Conservation (phyloP, 345 rosid species). For the Passiflora organensis region DNA sequence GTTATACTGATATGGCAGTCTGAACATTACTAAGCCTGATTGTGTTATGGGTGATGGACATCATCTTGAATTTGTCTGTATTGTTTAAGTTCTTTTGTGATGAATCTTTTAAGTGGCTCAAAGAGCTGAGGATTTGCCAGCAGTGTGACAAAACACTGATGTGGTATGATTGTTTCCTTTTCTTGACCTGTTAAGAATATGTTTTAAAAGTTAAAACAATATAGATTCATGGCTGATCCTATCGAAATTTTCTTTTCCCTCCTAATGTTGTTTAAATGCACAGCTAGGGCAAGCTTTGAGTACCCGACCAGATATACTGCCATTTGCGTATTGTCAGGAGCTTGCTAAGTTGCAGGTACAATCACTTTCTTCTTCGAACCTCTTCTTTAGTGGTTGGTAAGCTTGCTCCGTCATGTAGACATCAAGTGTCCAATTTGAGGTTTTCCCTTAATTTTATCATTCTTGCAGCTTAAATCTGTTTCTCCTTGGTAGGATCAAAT, state of each 20-base stretch:
- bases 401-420: neutral
- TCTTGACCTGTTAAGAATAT: too few relatives aligned
- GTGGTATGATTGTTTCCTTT: too few relatives aligned
- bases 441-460: constrained; percentile 5
- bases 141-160: too few relatives aligned
- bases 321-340: constrained; percentile 80
- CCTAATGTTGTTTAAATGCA: constrained; percentile 12
- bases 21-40: too few relatives aligned
- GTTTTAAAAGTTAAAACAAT: neutral
- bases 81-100: too few relatives aligned
- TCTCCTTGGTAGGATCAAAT: constrained; percentile 70
- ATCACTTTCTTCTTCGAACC: constrained; percentile 7
- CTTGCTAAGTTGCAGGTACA: constrained; percentile 88
- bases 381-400: constrained; percentile 5
- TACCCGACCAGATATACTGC: constrained; percentile 90
- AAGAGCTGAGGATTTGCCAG: too few relatives aligned
- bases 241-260: neutral
- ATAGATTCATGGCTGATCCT: too few relatives aligned
- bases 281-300: constrained; percentile 98
- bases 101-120: too few relatives aligned
- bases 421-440: neutral
- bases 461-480: constrained; percentile 11
- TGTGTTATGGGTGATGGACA: too few relatives aligned
- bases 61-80: too few relatives aligned
- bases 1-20: too few relatives aligned